Base-by-base conservation (phyloP, 164 flowering plant species). In the Hamamelis virginiana region DNA sequence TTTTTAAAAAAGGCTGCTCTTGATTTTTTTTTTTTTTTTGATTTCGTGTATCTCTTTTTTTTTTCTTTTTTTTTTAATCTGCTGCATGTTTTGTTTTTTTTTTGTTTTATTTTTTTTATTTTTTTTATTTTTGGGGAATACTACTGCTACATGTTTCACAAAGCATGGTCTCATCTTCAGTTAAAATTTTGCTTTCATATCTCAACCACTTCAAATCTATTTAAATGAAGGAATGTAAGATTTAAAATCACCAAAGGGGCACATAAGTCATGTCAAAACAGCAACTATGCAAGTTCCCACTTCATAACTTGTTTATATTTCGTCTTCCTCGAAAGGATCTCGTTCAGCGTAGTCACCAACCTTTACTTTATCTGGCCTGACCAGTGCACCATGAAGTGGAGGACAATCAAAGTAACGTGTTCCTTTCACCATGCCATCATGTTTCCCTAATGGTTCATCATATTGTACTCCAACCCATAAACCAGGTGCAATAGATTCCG, bases 371-470 rank as follows among this genome's bases (percentile, higher is more conserved):
- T 90, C 98, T 23, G 98, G 98, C 75, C 98, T 85, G 70, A 90
- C 79, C 85, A 94, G 82, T 65, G 80, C 93, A 70, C 96, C 98
- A 77, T 88, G 96, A 78, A 82, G 91, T 28, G 92, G 87, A 64
- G 95, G 92, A 76, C 97, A 94, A 0, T 85, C 82, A 67, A 92
- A 92, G 76, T 85, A 90, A 4, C 94, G 91, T 44, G 75, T 80
- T 71, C 97, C 97, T 81, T 83, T 88, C 68, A 92, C 98, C 98
- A 81, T 79, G 80, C 98, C 97, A 81, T 92, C 97, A 75, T 95
- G 97, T 70, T 95, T 95, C 33, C 98, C 98, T 68, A 95, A 60
- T 46, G 98, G 98, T 71, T 95, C 98, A 74, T 95, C 98, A 78
- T 88, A 92, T 70, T 92, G 94, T 74, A 95, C 71, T 74, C 98